Conservation (phyloP, 768 basidiomycete species). For the Kwoniella heveanensis region DNA sequence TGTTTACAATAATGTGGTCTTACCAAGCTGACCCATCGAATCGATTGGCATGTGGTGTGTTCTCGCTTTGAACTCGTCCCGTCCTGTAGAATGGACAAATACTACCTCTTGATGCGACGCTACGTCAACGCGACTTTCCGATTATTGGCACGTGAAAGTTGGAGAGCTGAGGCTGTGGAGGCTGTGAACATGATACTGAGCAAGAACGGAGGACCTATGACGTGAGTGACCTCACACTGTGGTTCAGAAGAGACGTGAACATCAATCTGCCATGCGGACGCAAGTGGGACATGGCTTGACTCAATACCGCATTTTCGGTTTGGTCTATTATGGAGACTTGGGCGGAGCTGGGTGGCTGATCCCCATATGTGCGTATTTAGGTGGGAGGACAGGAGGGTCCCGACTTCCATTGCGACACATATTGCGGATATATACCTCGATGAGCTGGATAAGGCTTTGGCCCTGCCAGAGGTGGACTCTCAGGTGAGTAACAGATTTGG, state of each 20-base stretch:
- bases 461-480: conserved; percentile 58
- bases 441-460: conserved; percentile 70
- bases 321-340: no score
- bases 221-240: conserved; percentile 62
- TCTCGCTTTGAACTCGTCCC: no score
- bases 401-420: conserved; percentile 78
- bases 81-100: conserved; percentile 99
- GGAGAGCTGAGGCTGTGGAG: conserved; percentile 64
- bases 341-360: no score
- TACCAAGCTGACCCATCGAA: no score
- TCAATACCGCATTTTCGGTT: no score
- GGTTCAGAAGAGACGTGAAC: no score
- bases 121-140: conserved; percentile 85
- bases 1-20: no score
- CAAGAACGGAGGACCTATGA: conserved; percentile 73
- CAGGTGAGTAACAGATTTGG: conserved; percentile 22
- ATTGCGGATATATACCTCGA: conserved; percentile 85
- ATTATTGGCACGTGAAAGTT: conserved; percentile 70
- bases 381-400: conserved; percentile 70
- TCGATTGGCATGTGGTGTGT: no score
- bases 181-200: conserved; percentile 73
- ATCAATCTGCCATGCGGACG: no score
- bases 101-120: conserved; percentile 88
- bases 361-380: no score
- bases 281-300: no score